Percentiles rank a stretch among this genome's conserved stretches.
Conservation (phyloP, 257 asterid species). For the Solanum sejunctum region DNA sequence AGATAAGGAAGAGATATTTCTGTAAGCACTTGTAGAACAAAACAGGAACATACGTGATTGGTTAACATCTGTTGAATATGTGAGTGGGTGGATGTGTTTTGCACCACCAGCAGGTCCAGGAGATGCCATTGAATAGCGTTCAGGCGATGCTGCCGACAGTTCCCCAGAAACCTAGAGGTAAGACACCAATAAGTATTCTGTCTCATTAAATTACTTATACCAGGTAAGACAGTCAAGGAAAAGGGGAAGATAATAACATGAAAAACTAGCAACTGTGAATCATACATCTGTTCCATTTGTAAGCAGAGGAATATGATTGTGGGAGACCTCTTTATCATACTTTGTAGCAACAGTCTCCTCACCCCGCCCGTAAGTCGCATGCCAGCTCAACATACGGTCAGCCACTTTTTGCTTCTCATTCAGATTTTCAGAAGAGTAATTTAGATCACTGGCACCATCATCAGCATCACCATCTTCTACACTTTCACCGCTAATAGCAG, state of each 20-base stretch:
- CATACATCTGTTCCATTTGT: slow-evolving; percentile 91
- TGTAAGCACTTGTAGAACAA: background rate
- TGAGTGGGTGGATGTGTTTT: slow-evolving; percentile 43
- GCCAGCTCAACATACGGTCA: slow-evolving; percentile 98
- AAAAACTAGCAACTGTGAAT: slow-evolving; percentile 5
- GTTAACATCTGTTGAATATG: slow-evolving; percentile 23
- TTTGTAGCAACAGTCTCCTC: slow-evolving; percentile 64
- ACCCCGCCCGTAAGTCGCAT: slow-evolving; percentile 57
- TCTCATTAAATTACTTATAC: background rate
- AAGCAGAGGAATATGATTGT: slow-evolving; percentile 82
- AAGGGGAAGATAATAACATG: background rate
- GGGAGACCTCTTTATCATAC: slow-evolving; percentile 87
- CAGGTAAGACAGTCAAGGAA: background rate
- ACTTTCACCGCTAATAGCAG: slow-evolving; percentile 71
- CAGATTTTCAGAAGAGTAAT: slow-evolving; percentile 40
- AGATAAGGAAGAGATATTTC: background rate
- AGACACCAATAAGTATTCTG: background rate
- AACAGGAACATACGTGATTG: slow-evolving; percentile 15
- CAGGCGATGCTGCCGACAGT: slow-evolving; percentile 96
- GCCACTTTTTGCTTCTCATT: slow-evolving; percentile 69
- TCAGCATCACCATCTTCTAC: slow-evolving; percentile 55
- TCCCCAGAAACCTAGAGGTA: slow-evolving; percentile 83
- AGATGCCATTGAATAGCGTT: slow-evolving; percentile 91
- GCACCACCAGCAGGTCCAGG: slow-evolving; percentile 73
- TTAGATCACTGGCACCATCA: slow-evolving; percentile 41